phyloP scores from a whole-genome alignment of 177 flowering plant species.

The Vitis hybrid region DNA sequence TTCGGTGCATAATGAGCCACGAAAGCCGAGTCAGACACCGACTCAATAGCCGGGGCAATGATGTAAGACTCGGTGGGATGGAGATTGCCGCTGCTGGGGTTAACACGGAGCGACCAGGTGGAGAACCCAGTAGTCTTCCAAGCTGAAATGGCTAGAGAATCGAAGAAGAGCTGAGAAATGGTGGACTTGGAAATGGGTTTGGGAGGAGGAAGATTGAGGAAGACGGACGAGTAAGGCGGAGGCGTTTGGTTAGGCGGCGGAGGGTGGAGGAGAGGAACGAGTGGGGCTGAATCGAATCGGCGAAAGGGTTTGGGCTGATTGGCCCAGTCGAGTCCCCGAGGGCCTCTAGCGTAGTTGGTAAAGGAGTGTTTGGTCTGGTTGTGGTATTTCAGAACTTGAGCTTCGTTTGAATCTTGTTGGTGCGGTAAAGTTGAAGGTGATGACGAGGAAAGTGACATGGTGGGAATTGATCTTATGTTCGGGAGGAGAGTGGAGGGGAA shows the following conservation, averaged over 20 bases:
- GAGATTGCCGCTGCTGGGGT: slow-evolving; percentile 96
- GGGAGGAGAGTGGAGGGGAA: slow-evolving; percentile 16
- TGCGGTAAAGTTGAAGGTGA: slow-evolving; percentile 14
- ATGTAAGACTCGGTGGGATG: slow-evolving; percentile 91
- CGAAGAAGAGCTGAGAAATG: slow-evolving; percentile 70
- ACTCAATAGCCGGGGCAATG: slow-evolving; percentile 54
- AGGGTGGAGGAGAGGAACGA: slow-evolving; percentile 61
- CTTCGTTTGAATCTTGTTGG: slow-evolving; percentile 14
- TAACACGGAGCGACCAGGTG: slow-evolving; percentile 92
- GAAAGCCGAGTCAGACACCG: slow-evolving; percentile 48
- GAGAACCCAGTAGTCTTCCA: slow-evolving; percentile 86
- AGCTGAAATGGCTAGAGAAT: slow-evolving; percentile 88
- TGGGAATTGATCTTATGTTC: slow-evolving; percentile 9
- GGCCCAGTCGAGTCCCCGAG: slow-evolving; percentile 92
- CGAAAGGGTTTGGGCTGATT: slow-evolving; percentile 98
- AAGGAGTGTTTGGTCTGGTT: slow-evolving; percentile 81
- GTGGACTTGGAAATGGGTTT: slow-evolving; percentile 55
- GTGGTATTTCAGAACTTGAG: slow-evolving; percentile 78
- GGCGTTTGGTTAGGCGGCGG: slow-evolving; percentile 17
- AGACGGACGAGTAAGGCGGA: slow-evolving; percentile 48
- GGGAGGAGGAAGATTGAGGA: slow-evolving; percentile 53
- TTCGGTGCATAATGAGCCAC: slow-evolving; percentile 92
- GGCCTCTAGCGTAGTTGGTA: slow-evolving; percentile 75
- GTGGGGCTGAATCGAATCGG: slow-evolving; percentile 61
- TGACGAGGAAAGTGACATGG: slow-evolving; percentile 39